Evolutionary conservation across 148 eudicot species (phyloP).

Genomic region (Beta vulgaris): DNA sequence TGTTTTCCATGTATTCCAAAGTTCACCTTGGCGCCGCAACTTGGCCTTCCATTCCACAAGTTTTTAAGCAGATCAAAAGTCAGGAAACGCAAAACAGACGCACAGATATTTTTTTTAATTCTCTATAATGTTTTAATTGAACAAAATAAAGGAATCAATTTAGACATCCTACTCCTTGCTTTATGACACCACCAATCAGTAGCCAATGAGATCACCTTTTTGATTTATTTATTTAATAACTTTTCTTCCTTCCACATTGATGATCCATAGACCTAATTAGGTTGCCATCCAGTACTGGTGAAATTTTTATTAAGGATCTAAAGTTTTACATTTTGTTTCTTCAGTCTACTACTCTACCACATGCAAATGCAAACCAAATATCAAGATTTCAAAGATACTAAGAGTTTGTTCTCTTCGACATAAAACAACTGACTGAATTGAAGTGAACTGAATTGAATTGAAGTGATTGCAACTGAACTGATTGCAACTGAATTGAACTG

Average conservation of each 20-base stretch:
- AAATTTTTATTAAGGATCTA: background rate
- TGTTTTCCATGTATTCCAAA: background rate
- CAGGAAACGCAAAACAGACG: no score
- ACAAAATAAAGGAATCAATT: background rate
- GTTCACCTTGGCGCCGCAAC: background rate
- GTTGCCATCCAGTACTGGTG: background rate
- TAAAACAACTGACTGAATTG: no score
- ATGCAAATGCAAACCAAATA: constrained; percentile 5
- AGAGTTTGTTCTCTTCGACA: background rate
- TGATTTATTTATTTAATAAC: background rate
- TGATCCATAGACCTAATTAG: background rate
- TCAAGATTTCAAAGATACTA: background rate
- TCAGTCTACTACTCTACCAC: no score
- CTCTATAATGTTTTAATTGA: no score
- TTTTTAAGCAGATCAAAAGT: no score
- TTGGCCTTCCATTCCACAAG: no score
- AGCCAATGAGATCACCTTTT: background rate
- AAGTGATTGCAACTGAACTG: no score
- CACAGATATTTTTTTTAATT: no score
- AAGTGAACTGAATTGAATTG: no score
- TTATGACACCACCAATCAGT: no score
- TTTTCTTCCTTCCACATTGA: background rate
- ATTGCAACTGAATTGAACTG: no score
- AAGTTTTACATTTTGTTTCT: background rate
- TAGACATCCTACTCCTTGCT: background rate